Evolutionary conservation across 768 basidiomycete species (phyloP).

Genomic region (Trametes elegans): DNA sequence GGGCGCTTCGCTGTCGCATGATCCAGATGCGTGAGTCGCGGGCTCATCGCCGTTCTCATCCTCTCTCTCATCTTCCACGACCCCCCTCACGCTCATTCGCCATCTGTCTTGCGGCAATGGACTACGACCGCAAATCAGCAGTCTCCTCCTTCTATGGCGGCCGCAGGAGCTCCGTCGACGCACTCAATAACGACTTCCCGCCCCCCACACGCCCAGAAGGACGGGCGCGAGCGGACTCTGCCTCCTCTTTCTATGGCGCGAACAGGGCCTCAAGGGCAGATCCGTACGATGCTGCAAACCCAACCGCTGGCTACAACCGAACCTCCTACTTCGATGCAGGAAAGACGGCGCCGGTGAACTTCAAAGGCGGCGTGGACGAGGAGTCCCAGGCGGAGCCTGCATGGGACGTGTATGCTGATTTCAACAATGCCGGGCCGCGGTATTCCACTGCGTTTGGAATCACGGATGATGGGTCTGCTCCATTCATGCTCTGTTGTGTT

Average conservation of each 20-base stretch:
- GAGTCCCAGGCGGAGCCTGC: conserved; percentile 53
- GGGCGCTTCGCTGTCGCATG: conserved; percentile 1
- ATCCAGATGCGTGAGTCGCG: background rate
- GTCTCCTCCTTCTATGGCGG: conserved; percentile 80
- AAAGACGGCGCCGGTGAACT: conserved; percentile 71
- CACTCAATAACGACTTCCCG: conserved; percentile 54
- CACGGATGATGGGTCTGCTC: conserved; percentile 41
- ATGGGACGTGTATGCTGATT: conserved; percentile 88
- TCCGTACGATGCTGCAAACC: conserved; percentile 25
- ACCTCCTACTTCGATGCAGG: conserved; percentile 66
- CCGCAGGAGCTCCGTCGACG: conserved; percentile 59
- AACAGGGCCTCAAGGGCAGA: conserved; percentile 44
- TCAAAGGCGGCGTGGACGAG: conserved; percentile 53
- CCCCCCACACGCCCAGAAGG: conserved; percentile 26
- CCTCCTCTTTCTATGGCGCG: conserved; percentile 60
- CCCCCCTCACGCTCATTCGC: background rate
- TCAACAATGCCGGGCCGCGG: conserved; percentile 80
- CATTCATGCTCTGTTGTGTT: background rate
- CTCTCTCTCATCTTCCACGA: background rate
- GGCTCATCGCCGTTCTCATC: background rate
- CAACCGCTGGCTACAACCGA: conserved; percentile 74
- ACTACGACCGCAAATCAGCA: conserved; percentile 73
- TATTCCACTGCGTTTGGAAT: conserved; percentile 66
- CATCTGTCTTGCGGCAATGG: conserved; percentile 42
- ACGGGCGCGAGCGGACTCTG: conserved; percentile 57